Evolutionary conservation across 2,329 filamentous ascomycete genomes (phyloP).

Genomic region (Geosmithia flava): DNA sequence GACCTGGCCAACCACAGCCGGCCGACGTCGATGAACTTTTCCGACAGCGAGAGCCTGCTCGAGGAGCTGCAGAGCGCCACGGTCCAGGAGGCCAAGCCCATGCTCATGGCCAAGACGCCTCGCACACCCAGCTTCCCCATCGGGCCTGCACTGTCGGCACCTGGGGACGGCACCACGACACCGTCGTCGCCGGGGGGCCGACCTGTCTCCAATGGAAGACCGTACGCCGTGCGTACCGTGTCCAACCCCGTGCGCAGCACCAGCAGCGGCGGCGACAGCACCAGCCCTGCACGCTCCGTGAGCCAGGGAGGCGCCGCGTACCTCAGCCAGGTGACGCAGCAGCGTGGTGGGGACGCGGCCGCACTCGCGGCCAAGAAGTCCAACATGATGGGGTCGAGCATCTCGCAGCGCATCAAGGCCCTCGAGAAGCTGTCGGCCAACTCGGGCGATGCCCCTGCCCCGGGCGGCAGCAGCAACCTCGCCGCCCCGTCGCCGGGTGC

Average conservation of each 20-base stretch:
- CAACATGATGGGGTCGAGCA: conserved; percentile 75
- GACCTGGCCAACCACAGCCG: conserved; percentile 18
- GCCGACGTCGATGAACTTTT: conserved; percentile 25
- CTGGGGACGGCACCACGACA: conserved; percentile 1
- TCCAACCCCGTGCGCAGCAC: conserved; percentile 30
- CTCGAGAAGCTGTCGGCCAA: conserved; percentile 62
- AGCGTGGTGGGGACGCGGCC: conserved; percentile 18
- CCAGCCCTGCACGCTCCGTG: conserved; percentile 35
- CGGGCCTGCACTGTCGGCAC: conserved; percentile 8
- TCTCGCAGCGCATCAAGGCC: conserved; percentile 89
- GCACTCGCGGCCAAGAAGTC: conserved; percentile 45
- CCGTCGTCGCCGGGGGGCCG: not conserved
- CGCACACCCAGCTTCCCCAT: conserved; percentile 48
- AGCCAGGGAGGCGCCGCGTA: conserved; percentile 42
- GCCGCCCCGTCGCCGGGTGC: conserved; percentile 8
- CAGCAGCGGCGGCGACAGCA: conserved; percentile 25
- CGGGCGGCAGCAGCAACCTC: conserved; percentile 4
- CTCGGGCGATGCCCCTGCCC: conserved; percentile 12
- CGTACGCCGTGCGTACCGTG: conserved; percentile 29
- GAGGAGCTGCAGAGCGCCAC: conserved; percentile 76
- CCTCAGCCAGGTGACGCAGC: conserved; percentile 40
- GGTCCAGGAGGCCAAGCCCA: conserved; percentile 70
- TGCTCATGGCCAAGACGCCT: conserved; percentile 75
- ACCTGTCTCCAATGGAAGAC: not conserved
- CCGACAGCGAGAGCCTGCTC: conserved; percentile 71